These are phyloP conservation scores for Phylloboletellus chloephorus DNA, from an alignment of 1,284 basidiomycete genomes.

Conservation along the genomic window DNA sequence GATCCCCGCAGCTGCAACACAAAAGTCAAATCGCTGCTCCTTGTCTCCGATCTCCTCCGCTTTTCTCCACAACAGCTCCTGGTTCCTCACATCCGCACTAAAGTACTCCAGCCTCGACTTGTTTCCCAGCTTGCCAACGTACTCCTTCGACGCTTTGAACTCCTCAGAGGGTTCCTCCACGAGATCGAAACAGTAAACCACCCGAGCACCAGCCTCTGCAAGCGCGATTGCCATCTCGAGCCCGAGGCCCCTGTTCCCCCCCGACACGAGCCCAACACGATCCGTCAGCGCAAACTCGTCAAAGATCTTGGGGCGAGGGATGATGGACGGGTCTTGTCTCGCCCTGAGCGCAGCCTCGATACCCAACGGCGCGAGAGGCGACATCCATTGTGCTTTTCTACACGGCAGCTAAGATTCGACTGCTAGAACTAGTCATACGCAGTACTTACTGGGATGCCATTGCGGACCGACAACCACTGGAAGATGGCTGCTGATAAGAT, in stretches of 20 bases:
- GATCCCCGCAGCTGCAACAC: constrained; percentile 76
- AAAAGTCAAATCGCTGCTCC: constrained; percentile 66
- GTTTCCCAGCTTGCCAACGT: constrained; percentile 45
- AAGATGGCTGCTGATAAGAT: not conserved
- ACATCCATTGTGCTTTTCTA: constrained; percentile 38
- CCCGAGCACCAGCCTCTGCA: constrained; percentile 71
- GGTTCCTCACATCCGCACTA: constrained; percentile 59
- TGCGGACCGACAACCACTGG: not conserved
- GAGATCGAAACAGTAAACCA: constrained; percentile 74
- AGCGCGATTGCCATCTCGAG: constrained; percentile 77
- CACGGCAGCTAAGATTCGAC: not conserved
- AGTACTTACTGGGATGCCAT: constrained; percentile 22
- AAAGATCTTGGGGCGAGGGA: constrained; percentile 48
- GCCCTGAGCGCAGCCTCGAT: constrained; percentile 54
- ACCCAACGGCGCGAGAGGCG: constrained; percentile 56
- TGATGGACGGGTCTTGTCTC: constrained; percentile 30
- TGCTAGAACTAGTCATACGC: not conserved
- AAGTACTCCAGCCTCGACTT: constrained; percentile 60
- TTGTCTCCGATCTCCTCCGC: constrained; percentile 56
- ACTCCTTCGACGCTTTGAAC: constrained; percentile 55
- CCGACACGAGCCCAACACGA: constrained; percentile 72
- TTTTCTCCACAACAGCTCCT: constrained; percentile 50
- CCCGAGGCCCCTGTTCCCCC: constrained; percentile 76
- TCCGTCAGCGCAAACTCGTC: constrained; percentile 73
- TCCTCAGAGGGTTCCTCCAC: constrained; percentile 59